Base-by-base conservation (phyloP, 2,329 filamentous ascomycete genomes). In the Neoarthrinium moseri region DNA sequence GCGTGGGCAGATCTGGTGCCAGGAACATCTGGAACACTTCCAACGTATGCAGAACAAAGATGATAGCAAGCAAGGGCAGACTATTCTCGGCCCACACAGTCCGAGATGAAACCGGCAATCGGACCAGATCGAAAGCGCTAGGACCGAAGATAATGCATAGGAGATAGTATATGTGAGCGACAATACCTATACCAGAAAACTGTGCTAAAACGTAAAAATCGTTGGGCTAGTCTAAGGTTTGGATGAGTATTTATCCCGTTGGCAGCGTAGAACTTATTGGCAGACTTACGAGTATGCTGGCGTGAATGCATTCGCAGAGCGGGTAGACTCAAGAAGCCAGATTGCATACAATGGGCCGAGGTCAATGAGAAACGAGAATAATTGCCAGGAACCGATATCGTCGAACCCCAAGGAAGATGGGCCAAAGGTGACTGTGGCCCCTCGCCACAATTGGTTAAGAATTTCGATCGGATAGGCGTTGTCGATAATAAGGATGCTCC, bases 241-340 rank as follows among this genome's bases (percentile, higher is more conserved):
- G n/a, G n/a, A n/a, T n/a, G n/a, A n/a, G n/a, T n/a, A n/a, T n/a
- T n/a, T n/a, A n/a, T n/a, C n/a, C n/a, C n/a, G n/a, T n/a, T n/a
- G n/a, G n/a, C n/a, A n/a, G n/a, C n/a, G n/a, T n/a, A n/a, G n/a
- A n/a, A n/a, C n/a, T n/a, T n/a, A n/a, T n/a, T n/a, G n/a, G n/a
- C n/a, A 27, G 32, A 47, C 56, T 53, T 33, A 58, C 57, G 55
- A 35, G 34, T 50, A 57, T 5, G 45, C 50, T 2, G 53, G 51
- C 32, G 55, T 55, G 33, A 43, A 51, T 7, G 36, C 39, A 17
- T 41, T 56, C 2, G 38, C 51, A 5, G 30, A 13, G 11, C 56
- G 53, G 24, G 34, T 49, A 1, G 53, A 52, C 36, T 59, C 56
- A 23, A 59, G 15, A 17, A 56, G 30, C 56, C 54, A 57, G 32